Conservation (phyloP, 768 basidiomycete species). For the Mycena albidolilacea region DNA sequence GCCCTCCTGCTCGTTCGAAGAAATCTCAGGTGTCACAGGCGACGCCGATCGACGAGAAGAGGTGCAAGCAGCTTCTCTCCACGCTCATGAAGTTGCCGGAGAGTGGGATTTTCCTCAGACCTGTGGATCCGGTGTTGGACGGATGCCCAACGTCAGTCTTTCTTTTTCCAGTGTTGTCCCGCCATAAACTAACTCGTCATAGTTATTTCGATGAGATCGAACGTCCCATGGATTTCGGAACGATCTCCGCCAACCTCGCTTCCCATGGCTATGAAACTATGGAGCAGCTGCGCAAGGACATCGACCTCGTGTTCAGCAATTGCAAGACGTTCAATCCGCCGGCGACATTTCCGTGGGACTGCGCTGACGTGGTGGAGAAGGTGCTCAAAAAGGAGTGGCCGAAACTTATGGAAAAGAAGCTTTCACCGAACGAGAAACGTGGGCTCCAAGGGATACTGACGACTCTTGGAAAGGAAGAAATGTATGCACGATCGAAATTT, state of each 20-base stretch:
- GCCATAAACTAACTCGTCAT: slow-evolving; percentile 29
- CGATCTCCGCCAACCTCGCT: slow-evolving; percentile 79
- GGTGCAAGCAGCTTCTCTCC: slow-evolving; percentile 82
- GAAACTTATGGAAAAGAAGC: slow-evolving; percentile 78
- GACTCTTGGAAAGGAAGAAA: slow-evolving; percentile 75
- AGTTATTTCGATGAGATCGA: slow-evolving; percentile 95
- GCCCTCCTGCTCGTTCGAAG: slow-evolving; percentile 58
- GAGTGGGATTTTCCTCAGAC: slow-evolving; percentile 79
- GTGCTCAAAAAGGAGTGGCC: slow-evolving; percentile 90
- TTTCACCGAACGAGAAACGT: slow-evolving; percentile 86
- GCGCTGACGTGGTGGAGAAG: slow-evolving; percentile 82
- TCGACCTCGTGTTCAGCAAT: slow-evolving; percentile 88
- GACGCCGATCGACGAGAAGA: slow-evolving; percentile 84
- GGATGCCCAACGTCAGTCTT: slow-evolving; percentile 92
- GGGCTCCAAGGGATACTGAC: slow-evolving; percentile 80
- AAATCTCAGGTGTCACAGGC: slow-evolving; percentile 51
- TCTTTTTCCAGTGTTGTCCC: not conserved
- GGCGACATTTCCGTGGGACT: slow-evolving; percentile 78
- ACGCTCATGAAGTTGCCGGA: slow-evolving; percentile 74
- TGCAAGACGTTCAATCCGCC: slow-evolving; percentile 95
- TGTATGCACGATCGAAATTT: slow-evolving; percentile 59
- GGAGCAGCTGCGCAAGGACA: slow-evolving; percentile 86
- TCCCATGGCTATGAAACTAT: slow-evolving; percentile 81
- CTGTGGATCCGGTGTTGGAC: slow-evolving; percentile 87
- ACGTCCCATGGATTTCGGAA: slow-evolving; percentile 94